These are phyloP conservation scores for Sanguinoderma infundibulare DNA, from an alignment of 1,284 basidiomycete species.

Conservation along the genomic window DNA sequence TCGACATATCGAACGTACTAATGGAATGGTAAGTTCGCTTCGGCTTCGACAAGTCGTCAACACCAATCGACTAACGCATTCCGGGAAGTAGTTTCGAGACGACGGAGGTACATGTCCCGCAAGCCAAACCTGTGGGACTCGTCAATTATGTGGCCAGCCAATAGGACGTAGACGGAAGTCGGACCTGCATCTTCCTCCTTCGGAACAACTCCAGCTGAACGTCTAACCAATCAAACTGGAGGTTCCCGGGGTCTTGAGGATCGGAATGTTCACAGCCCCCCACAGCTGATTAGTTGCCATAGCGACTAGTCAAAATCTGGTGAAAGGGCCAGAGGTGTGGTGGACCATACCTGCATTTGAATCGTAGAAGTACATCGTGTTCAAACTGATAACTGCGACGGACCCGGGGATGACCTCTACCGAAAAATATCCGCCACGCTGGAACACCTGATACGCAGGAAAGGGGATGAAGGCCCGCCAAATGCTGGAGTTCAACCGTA, in stretches of 20 bases:
- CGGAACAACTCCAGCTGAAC: constrained; percentile 81
- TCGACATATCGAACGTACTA: constrained; percentile 86
- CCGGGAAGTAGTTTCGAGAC: constrained; percentile 81
- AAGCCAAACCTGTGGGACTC: constrained; percentile 38
- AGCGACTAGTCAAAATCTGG: constrained; percentile 25
- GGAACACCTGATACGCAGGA: constrained; percentile 80
- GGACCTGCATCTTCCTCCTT: constrained; percentile 78
- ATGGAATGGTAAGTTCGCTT: constrained; percentile 18
- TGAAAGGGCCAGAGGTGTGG: constrained; percentile 11
- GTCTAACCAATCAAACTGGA: constrained; percentile 90
- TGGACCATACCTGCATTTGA: constrained; percentile 77
- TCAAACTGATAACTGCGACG: constrained; percentile 85
- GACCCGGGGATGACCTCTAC: constrained; percentile 81
- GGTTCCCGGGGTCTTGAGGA: constrained; percentile 77
- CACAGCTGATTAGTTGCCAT: constrained; percentile 46
- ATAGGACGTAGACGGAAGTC: constrained; percentile 16
- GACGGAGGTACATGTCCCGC: constrained; percentile 82
- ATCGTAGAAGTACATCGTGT: constrained; percentile 93
- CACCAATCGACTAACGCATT: constrained; percentile 65
- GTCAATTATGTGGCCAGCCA: constrained; percentile 23
- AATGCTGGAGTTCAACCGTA: constrained; percentile 52
- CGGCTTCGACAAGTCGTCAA: constrained; percentile 14
- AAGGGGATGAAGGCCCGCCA: constrained; percentile 89
- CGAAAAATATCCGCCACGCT: constrained; percentile 85
- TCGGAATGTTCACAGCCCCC: constrained; percentile 69